These are phyloP conservation scores for Trifolium fragiferum DNA, from an alignment of 306 rosid genomes.

Conservation along the genomic window DNA sequence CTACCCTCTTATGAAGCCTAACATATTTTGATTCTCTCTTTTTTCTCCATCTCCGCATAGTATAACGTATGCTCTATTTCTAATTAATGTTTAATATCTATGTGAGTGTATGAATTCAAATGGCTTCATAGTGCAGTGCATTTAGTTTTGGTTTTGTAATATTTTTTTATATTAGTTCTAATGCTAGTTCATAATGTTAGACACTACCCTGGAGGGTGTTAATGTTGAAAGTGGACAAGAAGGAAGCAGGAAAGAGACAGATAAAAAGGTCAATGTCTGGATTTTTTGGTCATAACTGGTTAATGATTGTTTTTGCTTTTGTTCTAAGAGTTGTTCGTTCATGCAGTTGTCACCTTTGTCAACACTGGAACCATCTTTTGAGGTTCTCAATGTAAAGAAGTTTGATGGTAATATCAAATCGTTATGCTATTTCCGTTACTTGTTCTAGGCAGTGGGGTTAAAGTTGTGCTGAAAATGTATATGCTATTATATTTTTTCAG, in stretches of 20 bases:
- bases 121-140: not conserved
- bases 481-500: constrained; percentile 52
- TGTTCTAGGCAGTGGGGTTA: constrained; percentile 36
- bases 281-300: constrained; percentile 14
- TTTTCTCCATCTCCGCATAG: not conserved
- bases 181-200: constrained; percentile 47
- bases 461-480: constrained; percentile 43
- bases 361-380: constrained; percentile 88
- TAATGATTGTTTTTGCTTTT: constrained; percentile 32
- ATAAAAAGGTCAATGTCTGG: constrained; percentile 66
- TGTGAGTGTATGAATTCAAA: constrained; percentile 15
- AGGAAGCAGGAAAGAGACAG: constrained; percentile 62
- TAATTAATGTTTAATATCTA: constrained; percentile 19
- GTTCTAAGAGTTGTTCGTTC: constrained; percentile 44
- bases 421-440: constrained; percentile 37
- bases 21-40: not conserved
- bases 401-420: constrained; percentile 79
- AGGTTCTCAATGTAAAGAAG: constrained; percentile 86
- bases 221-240: constrained; percentile 59
- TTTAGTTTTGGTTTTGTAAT: constrained; percentile 37
- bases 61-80: constrained; percentile 10
- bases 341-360: constrained; percentile 92
- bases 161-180: constrained; percentile 36
- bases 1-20: constrained; percentile 21
- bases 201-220: constrained; percentile 49